Evolutionary conservation across 1,284 basidiomycete species (phyloP).

Genomic region (Volvariella volvacea): DNA sequence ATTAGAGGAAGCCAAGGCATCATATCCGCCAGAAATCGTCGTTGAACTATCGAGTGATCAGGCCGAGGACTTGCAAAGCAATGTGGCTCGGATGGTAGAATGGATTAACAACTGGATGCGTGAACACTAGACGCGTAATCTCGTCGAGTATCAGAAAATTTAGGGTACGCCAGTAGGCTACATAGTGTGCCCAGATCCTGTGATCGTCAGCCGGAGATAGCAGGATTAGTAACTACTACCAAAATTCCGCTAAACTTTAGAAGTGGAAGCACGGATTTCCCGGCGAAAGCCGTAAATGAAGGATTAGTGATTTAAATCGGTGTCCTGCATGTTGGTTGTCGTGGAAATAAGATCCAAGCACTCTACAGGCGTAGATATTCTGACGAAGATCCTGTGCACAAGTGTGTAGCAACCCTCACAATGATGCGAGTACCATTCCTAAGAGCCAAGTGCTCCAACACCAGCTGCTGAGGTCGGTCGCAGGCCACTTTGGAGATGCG

Average conservation of each 20-base stretch:
- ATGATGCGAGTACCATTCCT: conserved; percentile 4
- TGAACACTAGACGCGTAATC: conserved; percentile 29
- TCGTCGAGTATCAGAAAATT: too few relatives aligned
- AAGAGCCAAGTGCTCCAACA: conserved; percentile 4
- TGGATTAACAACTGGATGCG: conserved; percentile 82
- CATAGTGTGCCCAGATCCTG: too few relatives aligned
- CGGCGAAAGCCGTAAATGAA: background rate
- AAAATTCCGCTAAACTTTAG: too few relatives aligned
- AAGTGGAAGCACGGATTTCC: too few relatives aligned
- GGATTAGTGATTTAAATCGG: background rate
- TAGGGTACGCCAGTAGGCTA: too few relatives aligned
- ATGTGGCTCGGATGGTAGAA: conserved; percentile 75
- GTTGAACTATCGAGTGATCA: conserved; percentile 82
- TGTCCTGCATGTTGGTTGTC: too few relatives aligned
- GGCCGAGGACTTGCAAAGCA: conserved; percentile 79
- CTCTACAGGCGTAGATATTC: too few relatives aligned
- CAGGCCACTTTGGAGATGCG: conserved; percentile 6
- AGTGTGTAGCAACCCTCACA: too few relatives aligned
- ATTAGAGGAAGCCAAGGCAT: conserved; percentile 80
- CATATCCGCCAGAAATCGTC: conserved; percentile 82
- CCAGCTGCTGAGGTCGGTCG: background rate
- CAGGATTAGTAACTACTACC: too few relatives aligned
- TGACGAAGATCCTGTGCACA: conserved; percentile 1
- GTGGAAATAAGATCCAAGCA: too few relatives aligned
- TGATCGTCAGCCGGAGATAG: too few relatives aligned